A percentile compares a stretch with the other conserved stretches of the same genome.
Conservation (phyloP, 169 alveolate genomes). For the Plasmodium relictum region DNA sequence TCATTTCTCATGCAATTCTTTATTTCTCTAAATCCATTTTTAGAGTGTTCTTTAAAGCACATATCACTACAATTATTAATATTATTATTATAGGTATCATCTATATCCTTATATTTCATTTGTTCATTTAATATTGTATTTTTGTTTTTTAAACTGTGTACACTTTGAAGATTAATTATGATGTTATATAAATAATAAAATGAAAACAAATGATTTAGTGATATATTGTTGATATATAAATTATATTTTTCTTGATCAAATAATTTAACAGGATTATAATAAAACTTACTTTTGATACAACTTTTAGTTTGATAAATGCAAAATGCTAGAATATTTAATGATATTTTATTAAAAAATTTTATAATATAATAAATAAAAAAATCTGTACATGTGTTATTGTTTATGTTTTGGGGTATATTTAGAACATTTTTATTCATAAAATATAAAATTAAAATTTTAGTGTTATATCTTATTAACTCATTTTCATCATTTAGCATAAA, state of each 20-base stretch:
- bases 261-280: slow-evolving; percentile 64
- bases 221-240: slow-evolving; percentile 69
- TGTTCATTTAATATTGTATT: background rate
- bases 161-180: background rate
- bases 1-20: background rate
- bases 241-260: slow-evolving; percentile 76
- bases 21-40: background rate
- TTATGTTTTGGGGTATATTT: slow-evolving; percentile 35
- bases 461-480: slow-evolving; percentile 51
- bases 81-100: background rate
- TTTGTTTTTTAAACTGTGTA: background rate
- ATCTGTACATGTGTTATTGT: slow-evolving; percentile 35
- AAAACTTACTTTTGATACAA: slow-evolving; percentile 38
- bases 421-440: slow-evolving; percentile 58
- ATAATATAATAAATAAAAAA: slow-evolving; percentile 56
- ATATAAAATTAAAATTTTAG: slow-evolving; percentile 29
- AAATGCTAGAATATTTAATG: slow-evolving; percentile 41
- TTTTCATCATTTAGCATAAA: slow-evolving; percentile 76
- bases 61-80: background rate
- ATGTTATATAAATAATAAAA: slow-evolving; percentile 67
- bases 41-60: background rate
- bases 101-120: background rate
- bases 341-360: slow-evolving; percentile 22
- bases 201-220: slow-evolving; percentile 49
- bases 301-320: slow-evolving; percentile 68